Evolutionary conservation across 2,329 filamentous ascomycete genomes (phyloP).

Genomic region (Arthrocladium fulminans): DNA sequence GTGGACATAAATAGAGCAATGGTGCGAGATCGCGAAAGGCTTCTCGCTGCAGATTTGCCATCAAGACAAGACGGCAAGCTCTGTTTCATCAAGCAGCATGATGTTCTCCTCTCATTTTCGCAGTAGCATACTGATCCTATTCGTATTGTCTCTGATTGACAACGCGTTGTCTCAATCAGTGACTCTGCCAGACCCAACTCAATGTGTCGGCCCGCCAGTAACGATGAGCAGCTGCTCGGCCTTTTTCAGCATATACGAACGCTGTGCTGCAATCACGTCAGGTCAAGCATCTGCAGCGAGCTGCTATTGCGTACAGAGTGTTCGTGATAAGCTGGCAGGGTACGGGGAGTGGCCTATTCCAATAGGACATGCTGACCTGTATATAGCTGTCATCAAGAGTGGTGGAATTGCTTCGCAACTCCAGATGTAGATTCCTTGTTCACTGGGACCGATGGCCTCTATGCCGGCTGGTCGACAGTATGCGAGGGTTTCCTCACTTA

Average conservation of each 20-base stretch:
- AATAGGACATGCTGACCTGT: neutral
- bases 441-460: slow-evolving; percentile 1
- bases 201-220: neutral
- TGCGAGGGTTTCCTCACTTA: neutral
- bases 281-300: neutral
- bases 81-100: neutral
- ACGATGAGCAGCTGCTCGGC: slow-evolving; percentile 4
- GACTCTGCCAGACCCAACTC: neutral
- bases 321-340: neutral
- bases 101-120: neutral
- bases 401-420: neutral
- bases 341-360: neutral
- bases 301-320: slow-evolving; percentile 1
- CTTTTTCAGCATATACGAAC: neutral
- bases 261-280: neutral
- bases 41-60: neutral
- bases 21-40: neutral
- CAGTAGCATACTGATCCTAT: neutral
- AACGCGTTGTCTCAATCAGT: neutral
- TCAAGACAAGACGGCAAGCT: neutral
- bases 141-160: neutral
- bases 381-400: slow-evolving; percentile 1
- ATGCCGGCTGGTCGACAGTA: slow-evolving; percentile 1
- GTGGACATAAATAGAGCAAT: neutral
- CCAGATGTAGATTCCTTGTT: neutral